These are phyloP conservation scores for Lavandula angustifolia DNA, from an alignment of 257 asterid species.

Conservation along the genomic window DNA sequence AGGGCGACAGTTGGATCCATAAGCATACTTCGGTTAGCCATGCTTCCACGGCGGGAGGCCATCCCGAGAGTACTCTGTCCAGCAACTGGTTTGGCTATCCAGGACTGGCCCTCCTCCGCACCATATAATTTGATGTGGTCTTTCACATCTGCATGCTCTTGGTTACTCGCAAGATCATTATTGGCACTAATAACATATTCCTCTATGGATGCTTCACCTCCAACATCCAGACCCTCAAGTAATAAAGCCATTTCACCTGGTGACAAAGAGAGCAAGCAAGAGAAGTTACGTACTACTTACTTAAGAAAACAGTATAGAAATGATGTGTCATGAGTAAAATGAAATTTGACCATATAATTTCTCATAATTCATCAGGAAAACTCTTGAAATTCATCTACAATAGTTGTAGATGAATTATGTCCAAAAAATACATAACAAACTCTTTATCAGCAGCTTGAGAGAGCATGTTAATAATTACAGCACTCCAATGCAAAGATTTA, in stretches of 20 bases:
- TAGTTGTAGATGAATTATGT: no score
- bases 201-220: slow-evolving; percentile 84
- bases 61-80: slow-evolving; percentile 74
- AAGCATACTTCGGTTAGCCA: slow-evolving; percentile 52
- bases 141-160: slow-evolving; percentile 59
- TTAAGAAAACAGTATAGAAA: neutral
- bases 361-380: no score
- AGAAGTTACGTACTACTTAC: no score
- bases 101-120: slow-evolving; percentile 92
- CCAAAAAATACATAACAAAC: no score
- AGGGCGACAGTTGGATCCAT: slow-evolving; percentile 91
- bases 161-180: slow-evolving; percentile 51
- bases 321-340: no score
- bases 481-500: no score
- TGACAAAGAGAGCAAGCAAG: slow-evolving; percentile 19
- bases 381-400: no score
- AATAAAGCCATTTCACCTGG: slow-evolving; percentile 96
- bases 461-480: no score
- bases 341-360: no score
- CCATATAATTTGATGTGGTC: slow-evolving; percentile 78
- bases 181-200: slow-evolving; percentile 84
- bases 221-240: slow-evolving; percentile 75
- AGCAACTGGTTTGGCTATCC: slow-evolving; percentile 82
- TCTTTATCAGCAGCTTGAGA: no score
- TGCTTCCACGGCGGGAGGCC: slow-evolving; percentile 81